phyloP scores from a whole-genome alignment of 140 eudicot genomes.

The Bidens hawaiensis region DNA sequence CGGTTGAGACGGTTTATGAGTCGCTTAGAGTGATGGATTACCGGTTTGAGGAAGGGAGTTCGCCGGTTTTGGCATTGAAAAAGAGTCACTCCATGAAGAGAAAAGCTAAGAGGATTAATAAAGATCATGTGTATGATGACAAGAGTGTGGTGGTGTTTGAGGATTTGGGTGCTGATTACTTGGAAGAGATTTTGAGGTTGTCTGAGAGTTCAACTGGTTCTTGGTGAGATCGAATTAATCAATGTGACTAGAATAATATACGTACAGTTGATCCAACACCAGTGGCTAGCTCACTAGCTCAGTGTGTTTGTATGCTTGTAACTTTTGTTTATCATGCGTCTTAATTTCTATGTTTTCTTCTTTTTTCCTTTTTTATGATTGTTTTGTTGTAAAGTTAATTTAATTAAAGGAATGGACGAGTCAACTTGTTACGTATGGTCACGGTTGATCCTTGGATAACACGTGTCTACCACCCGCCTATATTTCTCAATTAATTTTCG shows the following conservation, averaged over 20 bases:
- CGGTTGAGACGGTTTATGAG: constrained; percentile 33
- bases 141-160: constrained; percentile 44
- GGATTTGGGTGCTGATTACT: no score
- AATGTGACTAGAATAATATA: not conserved
- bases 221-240: constrained; percentile 4
- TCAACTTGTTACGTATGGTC: constrained; percentile 14
- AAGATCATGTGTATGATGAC: constrained; percentile 32
- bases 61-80: constrained; percentile 43
- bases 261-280: constrained; percentile 7
- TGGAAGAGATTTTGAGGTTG: constrained; percentile 37
- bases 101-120: constrained; percentile 21
- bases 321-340: not conserved
- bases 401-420: constrained; percentile 19
- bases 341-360: not conserved
- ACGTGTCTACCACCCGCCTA: constrained; percentile 4
- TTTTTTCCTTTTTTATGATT: not conserved
- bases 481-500: no score
- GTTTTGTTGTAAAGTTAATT: constrained; percentile 7
- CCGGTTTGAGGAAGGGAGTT: constrained; percentile 33
- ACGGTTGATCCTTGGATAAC: not conserved
- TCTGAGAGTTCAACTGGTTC: constrained; percentile 27
- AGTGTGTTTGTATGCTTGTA: not conserved
- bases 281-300: constrained; percentile 17
- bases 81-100: constrained; percentile 33
- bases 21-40: constrained; percentile 38